A percentile compares a stretch with the other conserved stretches of the same genome.
Evolutionary conservation across 228 moss, liverwort and hornwort genomes (phyloP).

Genomic region (Sphagnum fallax): DNA sequence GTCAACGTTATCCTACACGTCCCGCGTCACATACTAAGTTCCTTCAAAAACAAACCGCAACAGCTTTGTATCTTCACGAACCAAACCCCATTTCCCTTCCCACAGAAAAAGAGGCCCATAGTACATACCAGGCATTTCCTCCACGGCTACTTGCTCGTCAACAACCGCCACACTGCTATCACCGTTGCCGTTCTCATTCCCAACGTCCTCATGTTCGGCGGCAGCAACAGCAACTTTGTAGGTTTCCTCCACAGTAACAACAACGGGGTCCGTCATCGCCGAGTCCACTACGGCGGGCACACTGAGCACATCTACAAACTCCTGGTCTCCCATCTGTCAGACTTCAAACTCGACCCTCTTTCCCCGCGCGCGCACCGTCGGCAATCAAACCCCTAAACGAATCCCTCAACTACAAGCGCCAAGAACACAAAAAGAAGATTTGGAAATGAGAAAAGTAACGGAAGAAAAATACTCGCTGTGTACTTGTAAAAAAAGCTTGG

Average conservation of each 20-base stretch:
- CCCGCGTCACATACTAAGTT: background rate
- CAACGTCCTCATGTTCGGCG: slow-evolving; percentile 40
- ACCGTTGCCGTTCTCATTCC: slow-evolving; percentile 41
- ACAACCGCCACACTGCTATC: slow-evolving; percentile 18
- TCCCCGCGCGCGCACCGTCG: background rate
- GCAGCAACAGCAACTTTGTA: slow-evolving; percentile 9
- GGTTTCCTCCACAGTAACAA: slow-evolving; percentile 7
- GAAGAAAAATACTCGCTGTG: no score
- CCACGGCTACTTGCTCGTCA: slow-evolving; percentile 25
- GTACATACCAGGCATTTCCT: slow-evolving; percentile 31
- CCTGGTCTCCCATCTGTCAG: slow-evolving; percentile 36
- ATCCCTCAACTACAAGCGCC: no score
- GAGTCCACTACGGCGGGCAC: slow-evolving; percentile 35
- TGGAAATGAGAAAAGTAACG: no score
- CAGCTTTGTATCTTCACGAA: background rate
- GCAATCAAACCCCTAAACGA: background rate
- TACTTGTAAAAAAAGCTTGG: no score
- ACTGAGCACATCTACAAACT: slow-evolving; percentile 15
- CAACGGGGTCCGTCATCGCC: slow-evolving; percentile 40
- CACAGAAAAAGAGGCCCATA: background rate
- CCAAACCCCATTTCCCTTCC: background rate
- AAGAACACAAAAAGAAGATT: no score
- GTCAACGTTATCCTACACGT: background rate
- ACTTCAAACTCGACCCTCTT: background rate
- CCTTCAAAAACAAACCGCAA: background rate